Base-by-base conservation (phyloP, 352 stramenopile genomes). In the Phytophthora cryptogea region DNA sequence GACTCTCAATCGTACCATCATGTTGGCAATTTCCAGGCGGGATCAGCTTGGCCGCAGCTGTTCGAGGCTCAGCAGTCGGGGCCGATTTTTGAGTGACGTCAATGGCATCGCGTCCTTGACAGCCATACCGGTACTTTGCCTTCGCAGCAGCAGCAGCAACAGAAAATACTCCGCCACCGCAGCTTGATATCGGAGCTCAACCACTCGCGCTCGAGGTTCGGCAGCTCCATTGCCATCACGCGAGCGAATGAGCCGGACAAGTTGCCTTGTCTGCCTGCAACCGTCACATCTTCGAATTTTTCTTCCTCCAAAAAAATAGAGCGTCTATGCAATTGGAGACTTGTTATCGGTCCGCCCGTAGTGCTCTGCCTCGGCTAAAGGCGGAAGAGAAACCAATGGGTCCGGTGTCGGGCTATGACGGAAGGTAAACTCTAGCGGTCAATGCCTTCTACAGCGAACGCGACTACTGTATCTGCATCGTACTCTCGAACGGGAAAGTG, bases 281-380 rank as follows among this genome's bases (percentile, higher is more conserved):
- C 46, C 35, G 53, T 45, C 53, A 43, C 33, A 59, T 64, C 54
- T 69, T 69, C 61, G 61, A 69, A 28, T 53, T 64, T 69, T 44
- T 65, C 53, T 27, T 58, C 14, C 51, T 20, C 43, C 8, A 27
- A 44, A 55, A 57, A 59, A 50, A 54, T 66, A 66, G 50, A 66
- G 58, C 48, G 40, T 39, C 33, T 39, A 8, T 37, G 32, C 32
- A 37, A 37, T n/a, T 23, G 20, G 32, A 37, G 16, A 5, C 16
- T 23, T n/a, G 8, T 27, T 43, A 42, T 42, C n/a, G 46, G 47
- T 58, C 56, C 47, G 32, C 36, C n/a, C 37, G 5, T 3, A 3
- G 3, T 11, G 31, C 8, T 16, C 31, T 14, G 16, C 14, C 14
- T n/a, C 32, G 1, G 40, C 2, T 27, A 28, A 17, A n/a, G 20